Conservation (phyloP, 257 asterid genomes). For the Haberlea rhodopensis region DNA sequence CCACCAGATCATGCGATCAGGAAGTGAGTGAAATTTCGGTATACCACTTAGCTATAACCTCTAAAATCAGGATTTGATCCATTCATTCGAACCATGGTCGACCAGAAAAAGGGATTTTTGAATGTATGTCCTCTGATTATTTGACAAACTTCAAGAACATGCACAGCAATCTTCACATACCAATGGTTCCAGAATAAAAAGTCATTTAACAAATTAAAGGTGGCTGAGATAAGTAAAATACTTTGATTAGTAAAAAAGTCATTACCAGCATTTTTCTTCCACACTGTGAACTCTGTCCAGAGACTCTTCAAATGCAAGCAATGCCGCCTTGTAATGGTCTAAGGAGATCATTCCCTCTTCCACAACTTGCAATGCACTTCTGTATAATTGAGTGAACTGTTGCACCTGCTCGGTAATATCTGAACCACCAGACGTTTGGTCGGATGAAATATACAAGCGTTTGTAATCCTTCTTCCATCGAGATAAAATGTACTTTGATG, state of each 20-base stretch:
- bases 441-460: constrained; percentile 36
- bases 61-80: neutral
- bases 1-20: neutral
- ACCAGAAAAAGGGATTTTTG: too few species aligned
- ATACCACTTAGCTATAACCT: neutral
- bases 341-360: constrained; percentile 76
- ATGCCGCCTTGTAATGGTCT: constrained; percentile 65
- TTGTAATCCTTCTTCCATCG: constrained; percentile 79
- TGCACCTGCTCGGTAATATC: constrained; percentile 39
- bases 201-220: too few species aligned
- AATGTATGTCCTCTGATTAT: neutral
- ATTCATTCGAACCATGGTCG: too few species aligned
- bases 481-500: constrained; percentile 57
- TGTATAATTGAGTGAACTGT: constrained; percentile 50
- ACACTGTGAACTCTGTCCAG: constrained; percentile 53
- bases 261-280: constrained; percentile 27
- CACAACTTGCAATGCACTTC: constrained; percentile 75
- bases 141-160: neutral
- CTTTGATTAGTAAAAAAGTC: neutral
- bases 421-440: constrained; percentile 21
- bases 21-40: neutral
- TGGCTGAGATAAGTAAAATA: too few species aligned
- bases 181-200: neutral
- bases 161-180: neutral
- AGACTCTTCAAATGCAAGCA: constrained; percentile 59